Conservation (phyloP, 495 filamentous ascomycete species). For the Delitschia confertaspora region DNA sequence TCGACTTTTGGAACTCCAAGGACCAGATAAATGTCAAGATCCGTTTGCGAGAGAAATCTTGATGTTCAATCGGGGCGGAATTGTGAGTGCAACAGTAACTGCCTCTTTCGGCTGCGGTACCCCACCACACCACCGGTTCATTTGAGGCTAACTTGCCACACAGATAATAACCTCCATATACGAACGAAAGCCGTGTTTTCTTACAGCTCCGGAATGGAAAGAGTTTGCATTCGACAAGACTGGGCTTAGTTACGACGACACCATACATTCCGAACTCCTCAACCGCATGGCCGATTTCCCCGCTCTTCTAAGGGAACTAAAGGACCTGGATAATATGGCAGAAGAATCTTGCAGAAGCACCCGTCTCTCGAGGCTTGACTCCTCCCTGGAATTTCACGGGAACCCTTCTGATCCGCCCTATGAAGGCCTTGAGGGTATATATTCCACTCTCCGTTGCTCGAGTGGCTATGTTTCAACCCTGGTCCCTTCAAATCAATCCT, state of each 20-base stretch:
- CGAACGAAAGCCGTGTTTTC: constrained; percentile 18
- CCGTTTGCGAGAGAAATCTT: constrained; percentile 15
- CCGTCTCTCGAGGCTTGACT: too few species aligned
- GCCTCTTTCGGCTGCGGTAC: too few species aligned
- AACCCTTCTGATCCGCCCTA: too few species aligned
- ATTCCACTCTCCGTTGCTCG: too few species aligned
- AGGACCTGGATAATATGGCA: background rate
- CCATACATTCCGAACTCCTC: constrained; percentile 15
- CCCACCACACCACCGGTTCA: background rate
- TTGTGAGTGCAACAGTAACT: too few species aligned
- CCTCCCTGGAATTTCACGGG: too few species aligned
- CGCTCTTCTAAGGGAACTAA: constrained; percentile 12
- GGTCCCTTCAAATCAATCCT: background rate
- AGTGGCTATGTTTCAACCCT: too few species aligned
- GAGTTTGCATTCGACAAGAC: constrained; percentile 19
- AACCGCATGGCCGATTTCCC: constrained; percentile 17
- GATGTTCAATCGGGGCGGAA: constrained; percentile 14
- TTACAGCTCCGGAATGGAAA: constrained; percentile 12
- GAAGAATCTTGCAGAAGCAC: background rate
- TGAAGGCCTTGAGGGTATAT: too few species aligned
- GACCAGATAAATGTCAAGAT: constrained; percentile 10
- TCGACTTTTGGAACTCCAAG: constrained; percentile 17
- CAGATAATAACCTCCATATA: constrained; percentile 20
- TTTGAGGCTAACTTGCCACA: background rate
- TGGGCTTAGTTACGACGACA: constrained; percentile 12